Evolutionary conservation across 768 basidiomycete species (phyloP).

Genomic region (Mycena crocata): DNA sequence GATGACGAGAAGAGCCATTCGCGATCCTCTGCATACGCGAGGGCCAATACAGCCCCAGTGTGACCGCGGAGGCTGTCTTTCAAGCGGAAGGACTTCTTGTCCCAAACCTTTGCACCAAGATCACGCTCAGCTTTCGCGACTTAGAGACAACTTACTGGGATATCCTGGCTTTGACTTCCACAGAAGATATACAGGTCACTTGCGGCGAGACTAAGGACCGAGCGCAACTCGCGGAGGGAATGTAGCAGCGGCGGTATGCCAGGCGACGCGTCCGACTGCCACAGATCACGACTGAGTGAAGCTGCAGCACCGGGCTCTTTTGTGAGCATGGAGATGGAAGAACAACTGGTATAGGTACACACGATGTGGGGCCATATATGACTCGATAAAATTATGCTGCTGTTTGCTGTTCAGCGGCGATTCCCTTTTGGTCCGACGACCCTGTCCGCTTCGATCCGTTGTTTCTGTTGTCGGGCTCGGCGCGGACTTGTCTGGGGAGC

Average conservation of each 20-base stretch:
- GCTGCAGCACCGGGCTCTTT: slow-evolving; percentile 48
- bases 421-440: slow-evolving; percentile 1
- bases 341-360: slow-evolving; percentile 12
- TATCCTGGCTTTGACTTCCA: slow-evolving; percentile 82
- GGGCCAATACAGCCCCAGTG: slow-evolving; percentile 83
- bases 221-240: slow-evolving; percentile 76
- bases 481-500: slow-evolving; percentile 6
- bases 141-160: slow-evolving; percentile 63
- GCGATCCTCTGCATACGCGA: slow-evolving; percentile 80
- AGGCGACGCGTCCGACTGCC: slow-evolving; percentile 46
- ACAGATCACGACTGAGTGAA: slow-evolving; percentile 68
- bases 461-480: not conserved
- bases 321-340: slow-evolving; percentile 16
- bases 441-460: slow-evolving; percentile 9
- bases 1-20: slow-evolving; percentile 93
- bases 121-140: slow-evolving; percentile 4
- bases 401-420: slow-evolving; percentile 4
- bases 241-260: slow-evolving; percentile 67
- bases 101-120: slow-evolving; percentile 78
- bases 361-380: slow-evolving; percentile 33
- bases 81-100: slow-evolving; percentile 75
- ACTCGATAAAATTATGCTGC: no score
- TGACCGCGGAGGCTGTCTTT: slow-evolving; percentile 82
- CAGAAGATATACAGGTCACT: slow-evolving; percentile 82
- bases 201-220: slow-evolving; percentile 81